Evolutionary conservation across 2,329 filamentous ascomycete genomes (phyloP), one percentile per base, ranked within the genome.

Genomic region (Torrubiella hemipterigena): DNA sequence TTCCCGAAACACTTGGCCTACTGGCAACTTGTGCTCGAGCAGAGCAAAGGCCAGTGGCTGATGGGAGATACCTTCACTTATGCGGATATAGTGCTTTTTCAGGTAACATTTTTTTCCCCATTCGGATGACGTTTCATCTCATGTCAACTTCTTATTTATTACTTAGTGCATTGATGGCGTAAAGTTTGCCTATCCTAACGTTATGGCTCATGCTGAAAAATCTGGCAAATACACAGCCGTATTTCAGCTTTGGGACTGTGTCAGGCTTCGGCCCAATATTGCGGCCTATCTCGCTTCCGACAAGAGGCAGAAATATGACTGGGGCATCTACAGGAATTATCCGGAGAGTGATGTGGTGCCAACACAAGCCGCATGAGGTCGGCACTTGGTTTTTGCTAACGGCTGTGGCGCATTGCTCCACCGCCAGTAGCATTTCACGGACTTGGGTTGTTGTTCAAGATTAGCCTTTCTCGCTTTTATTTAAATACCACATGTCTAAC

Each of bases 61-160:
- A 73, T 79, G 22, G 73, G 69, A 0, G 62, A 59, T 0, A 55
- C 55, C 37, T 42, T 83, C 41, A 77, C 69, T 1, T 79, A 76
- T 50, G 78, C 77, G 16, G 79, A 84, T 50, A 55, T 76, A 26
- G 73, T 76, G 5, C 46, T 81, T 1, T 82, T 76, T 60, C 76
- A 81, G 49, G 69, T 75, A 33, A 29, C 53, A 41, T 17, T 3
- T n/a, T 10, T 33, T 31, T n/a, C n/a, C 23, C 16, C 27, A 23
- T 14, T 29, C n/a, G 14, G 5, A 20, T 18, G 8, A n/a, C 8
- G 4, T 19, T 13, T 25, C 20, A 10, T 20, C 12, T 27, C 18
- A 16, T 28, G 17, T 10, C 9, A n/a, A 17, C 8, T 22, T 8
- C n/a, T 8, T 26, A 25, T 7, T 17, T 38, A 18, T 9, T 14